Base-by-base conservation (phyloP, 495 filamentous ascomycete genomes). In the Geopyxis carbonaria region DNA sequence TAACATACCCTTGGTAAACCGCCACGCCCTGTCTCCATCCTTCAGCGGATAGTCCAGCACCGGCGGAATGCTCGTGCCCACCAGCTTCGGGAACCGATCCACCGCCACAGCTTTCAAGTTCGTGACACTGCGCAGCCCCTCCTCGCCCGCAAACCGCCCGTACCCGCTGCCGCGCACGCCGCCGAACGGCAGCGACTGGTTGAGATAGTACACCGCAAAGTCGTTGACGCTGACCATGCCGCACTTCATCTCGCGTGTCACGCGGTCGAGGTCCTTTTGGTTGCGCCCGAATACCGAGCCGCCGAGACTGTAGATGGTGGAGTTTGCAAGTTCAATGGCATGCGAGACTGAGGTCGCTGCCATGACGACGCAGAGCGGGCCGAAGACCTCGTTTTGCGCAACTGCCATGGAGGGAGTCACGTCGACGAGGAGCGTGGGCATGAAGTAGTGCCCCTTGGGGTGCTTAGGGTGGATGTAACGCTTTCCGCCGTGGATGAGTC, bases 171-270 rank as follows among this genome's bases (percentile, higher is more conserved):
- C 86, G 40, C 70, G 69, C 14, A 80, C 71, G 18, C 89, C 89
- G 16, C 89, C 89, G 56, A 97, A 97, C 0, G 89, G 89, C 11
- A 97, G 59, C 7, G 42, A 42, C 60, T 89, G 81, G 11, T 91
- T 81, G 18, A 86, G 78, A 58, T 97, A 97, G 51, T 73, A 93
- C 11, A 72, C 76, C 15, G 73, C 89, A 46, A 97, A 97, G 60
- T 95, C 89, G 50, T 97, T 95, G 38, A 97, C 72, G 32, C 78
- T 69, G 3, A 95, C 79, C 79, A 93, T 93, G 19, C 89, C 89
- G 2, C 77, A 75, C 38, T 76, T 70, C 38, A 95, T 68, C 16
- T 69, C 66, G n/a, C 47, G 51, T 0, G 84, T 74, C 23, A 83
- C 75, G 14, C 58, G 53, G 28, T 70, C 58, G 2, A 84, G 59